Conservation (phyloP, 108 stramenopile genomes). For the Mediolabrus comicus region DNA sequence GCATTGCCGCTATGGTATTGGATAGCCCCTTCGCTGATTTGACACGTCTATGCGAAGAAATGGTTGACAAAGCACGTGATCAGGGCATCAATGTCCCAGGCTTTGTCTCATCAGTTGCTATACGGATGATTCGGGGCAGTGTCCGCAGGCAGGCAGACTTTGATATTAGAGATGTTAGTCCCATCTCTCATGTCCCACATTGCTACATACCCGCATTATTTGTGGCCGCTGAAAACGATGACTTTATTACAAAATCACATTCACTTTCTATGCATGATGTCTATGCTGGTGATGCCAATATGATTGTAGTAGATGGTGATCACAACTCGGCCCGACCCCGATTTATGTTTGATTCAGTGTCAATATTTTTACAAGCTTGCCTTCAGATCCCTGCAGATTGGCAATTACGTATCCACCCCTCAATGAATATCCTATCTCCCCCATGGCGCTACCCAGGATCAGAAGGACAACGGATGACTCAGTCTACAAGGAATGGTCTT, state of each 20-base stretch:
- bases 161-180: slow-evolving; percentile 87
- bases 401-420: slow-evolving; percentile 74
- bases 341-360: slow-evolving; percentile 94
- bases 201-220: slow-evolving; percentile 96
- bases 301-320: slow-evolving; percentile 96
- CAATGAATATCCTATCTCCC: slow-evolving; percentile 83
- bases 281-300: slow-evolving; percentile 97
- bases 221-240: slow-evolving; percentile 92
- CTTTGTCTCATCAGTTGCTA: slow-evolving; percentile 73
- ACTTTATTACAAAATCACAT: slow-evolving; percentile 90
- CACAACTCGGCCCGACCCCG: slow-evolving; percentile 95
- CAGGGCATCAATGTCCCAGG: slow-evolving; percentile 84
- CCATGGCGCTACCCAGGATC: slow-evolving; percentile 74
- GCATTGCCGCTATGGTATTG: slow-evolving; percentile 95
- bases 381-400: slow-evolving; percentile 79
- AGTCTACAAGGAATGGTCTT: not conserved
- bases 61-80: slow-evolving; percentile 94
- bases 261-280: slow-evolving; percentile 81
- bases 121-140: slow-evolving; percentile 80
- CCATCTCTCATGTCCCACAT: slow-evolving; percentile 85
- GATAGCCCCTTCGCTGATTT: slow-evolving; percentile 97
- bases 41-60: slow-evolving; percentile 90
- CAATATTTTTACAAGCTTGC: slow-evolving; percentile 92
- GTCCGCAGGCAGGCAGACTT: slow-evolving; percentile 92
- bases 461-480: not conserved